Evolutionary conservation across 257 asterid genomes (phyloP), one percentile per base, ranked within the genome.

Genomic region (Solanum medicagineum): DNA sequence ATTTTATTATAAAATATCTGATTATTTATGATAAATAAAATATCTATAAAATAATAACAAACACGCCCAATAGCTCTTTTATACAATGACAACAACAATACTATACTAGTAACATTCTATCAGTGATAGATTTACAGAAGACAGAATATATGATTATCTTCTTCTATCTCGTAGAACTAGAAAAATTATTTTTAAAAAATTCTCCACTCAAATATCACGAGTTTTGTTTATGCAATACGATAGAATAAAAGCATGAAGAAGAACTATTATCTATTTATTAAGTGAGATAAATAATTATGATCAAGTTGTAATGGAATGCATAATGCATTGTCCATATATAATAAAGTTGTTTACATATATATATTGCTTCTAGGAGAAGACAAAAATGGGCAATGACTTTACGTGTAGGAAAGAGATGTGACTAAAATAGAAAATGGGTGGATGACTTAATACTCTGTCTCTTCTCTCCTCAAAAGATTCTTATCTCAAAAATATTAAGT

Each of bases 391-490:
- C 16, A 32, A 68, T 20, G 26, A 19, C 13, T 57, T 57, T 20
- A 57, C 15, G 51, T 36, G 26, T 36, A 36, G 4, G 77, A 69
- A 69, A 69, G 79, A 9, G 79, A 36, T 40, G 51, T 9, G 53
- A 69, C 79, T 32, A 74, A 47, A n/a, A 4, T 70, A 40, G 53
- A 40, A 69, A 69, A 69, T 69, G 29, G 79, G 79, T 69, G 53
- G 16, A 40, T 69, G 79, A 40, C 16, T 51, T 69, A 69, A 40
- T 17, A 68, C 11, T 65, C 32, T n/a, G n/a, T n/a, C n/a, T n/a
- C n/a, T n/a, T n/a, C n/a, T n/a, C n/a, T n/a, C n/a, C n/a, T n/a
- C 36, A 32, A 32, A 0, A 32, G 4, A 32, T 0, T 32, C 0
- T 32, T 32, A 3, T 32, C 4, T 32, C 36, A 32, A 32, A 32